phyloP scores from a whole-genome alignment of 192 early-diverging fungal genomes.

The Borealophlyctis nickersoniae region DNA sequence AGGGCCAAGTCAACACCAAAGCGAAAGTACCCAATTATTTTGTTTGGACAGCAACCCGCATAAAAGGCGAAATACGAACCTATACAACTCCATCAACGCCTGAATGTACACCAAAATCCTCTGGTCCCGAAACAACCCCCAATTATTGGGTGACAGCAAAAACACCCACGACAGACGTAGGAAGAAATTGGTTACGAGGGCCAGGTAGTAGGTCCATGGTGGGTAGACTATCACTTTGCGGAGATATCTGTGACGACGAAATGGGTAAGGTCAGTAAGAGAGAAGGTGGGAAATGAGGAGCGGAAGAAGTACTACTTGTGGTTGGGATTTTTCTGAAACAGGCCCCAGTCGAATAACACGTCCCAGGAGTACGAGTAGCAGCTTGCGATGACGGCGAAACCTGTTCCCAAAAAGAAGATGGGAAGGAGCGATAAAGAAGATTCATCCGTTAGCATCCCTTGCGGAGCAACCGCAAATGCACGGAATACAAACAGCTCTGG shows the following conservation, averaged over 20 bases:
- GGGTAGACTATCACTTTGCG: conserved; percentile 43
- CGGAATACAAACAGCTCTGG: no score
- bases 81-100: conserved; percentile 38
- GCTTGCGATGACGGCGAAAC: conserved; percentile 25
- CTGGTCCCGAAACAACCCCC: conserved; percentile 32
- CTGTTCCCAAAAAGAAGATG: not conserved
- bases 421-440: no score
- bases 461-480: no score
- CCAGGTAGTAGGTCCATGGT: conserved; percentile 30
- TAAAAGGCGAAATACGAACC: not conserved
- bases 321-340: conserved; percentile 25
- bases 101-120: conserved; percentile 37
- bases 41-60: not conserved
- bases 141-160: conserved; percentile 40
- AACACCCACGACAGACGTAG: conserved; percentile 43
- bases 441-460: no score
- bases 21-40: not conserved
- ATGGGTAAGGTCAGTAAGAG: no score
- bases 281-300: no score
- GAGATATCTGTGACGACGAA: conserved; percentile 20
- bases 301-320: no score
- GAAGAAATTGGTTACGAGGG: conserved; percentile 27
- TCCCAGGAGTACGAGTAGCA: conserved; percentile 44
- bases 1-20: no score
- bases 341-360: conserved; percentile 41